Percentiles rank a stretch among this genome's conserved stretches.
phyloP scores from a whole-genome alignment of 2,329 filamentous ascomycete species.

The Aspergillus fumigatus region DNA sequence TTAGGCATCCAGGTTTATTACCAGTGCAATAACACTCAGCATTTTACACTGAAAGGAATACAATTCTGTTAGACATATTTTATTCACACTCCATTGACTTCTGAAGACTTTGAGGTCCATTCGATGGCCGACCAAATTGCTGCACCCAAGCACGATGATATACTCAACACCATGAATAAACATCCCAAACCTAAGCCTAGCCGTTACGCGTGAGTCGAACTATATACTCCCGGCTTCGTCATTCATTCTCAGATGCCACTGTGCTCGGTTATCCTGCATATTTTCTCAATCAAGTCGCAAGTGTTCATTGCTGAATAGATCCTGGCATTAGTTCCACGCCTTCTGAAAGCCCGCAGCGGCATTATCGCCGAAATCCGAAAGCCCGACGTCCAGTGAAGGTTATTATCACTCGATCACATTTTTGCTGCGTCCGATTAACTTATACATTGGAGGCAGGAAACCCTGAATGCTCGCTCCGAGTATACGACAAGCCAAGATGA shows the following conservation, averaged over 20 bases:
- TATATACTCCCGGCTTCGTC: neutral
- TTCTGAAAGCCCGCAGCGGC: constrained; percentile 59
- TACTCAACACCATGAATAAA: constrained; percentile 11
- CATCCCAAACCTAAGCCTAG: constrained; percentile 12
- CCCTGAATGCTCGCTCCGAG: constrained; percentile 80
- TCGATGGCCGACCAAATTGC: constrained; percentile 22
- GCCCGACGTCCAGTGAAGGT: constrained; percentile 61
- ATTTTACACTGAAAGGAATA: neutral
- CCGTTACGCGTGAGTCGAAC: constrained; percentile 25
- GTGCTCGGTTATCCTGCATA: neutral
- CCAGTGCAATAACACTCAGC: neutral
- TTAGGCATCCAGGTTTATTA: constrained; percentile 16
- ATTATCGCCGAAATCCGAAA: constrained; percentile 59
- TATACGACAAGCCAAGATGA: constrained; percentile 82
- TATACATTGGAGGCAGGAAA: constrained; percentile 58
- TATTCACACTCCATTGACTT: neutral
- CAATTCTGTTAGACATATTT: neutral
- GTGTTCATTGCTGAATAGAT: constrained; percentile 9
- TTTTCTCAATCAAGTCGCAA: neutral
- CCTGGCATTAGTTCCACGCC: constrained; percentile 47
- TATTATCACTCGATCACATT: constrained; percentile 3
- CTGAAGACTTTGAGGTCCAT: neutral
- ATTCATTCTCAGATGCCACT: neutral
- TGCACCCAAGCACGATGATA: constrained; percentile 14
- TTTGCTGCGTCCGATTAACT: neutral